Evolutionary conservation across 208 protist species (phyloP), one percentile per base, ranked within the genome.

Genomic region (Novymonas esmeraldas): DNA sequence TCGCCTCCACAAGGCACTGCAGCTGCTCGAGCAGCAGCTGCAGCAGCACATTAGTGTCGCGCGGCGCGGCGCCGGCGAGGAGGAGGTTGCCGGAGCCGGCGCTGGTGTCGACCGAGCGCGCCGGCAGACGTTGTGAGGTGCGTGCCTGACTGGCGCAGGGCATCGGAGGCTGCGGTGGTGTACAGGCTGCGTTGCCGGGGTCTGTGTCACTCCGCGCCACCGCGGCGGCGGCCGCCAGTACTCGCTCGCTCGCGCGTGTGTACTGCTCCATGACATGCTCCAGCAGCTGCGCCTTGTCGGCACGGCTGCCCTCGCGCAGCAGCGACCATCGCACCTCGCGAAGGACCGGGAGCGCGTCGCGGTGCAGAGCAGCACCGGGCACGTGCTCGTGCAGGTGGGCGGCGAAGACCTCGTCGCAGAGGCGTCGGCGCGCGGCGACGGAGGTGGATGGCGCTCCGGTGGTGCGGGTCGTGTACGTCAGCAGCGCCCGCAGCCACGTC

Each of bases 1-100:
- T 78, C 20, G 85, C 81, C 70, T 91, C 81, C 3, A 85, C 85
- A 22, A 91, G 68, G 49, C 81, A 91, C 59, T 91, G 82, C 56
- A 91, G 38, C 66, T 91, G 85, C 62, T 91, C 81, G 42, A 85
- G 58, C 16, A 76, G 60, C 10, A 91, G 41, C 31, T 48, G 70
- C 46, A 85, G 79, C 22, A 65, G 68, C 51, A 70, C 64, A 13
- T 45, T 64, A 31, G 54, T 16, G 39, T 75, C 55, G 59, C 46
- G 31, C 22, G 22, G 58, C n/a, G 22, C 34, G 13, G 26, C 36
- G 26, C 33, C 45, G n/a, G 52, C 26, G 42, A 44, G 16, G 33
- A 41, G 16, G 33, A 41, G 34, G 20, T 22, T 16, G 22, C 28
- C 24, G 20, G 42, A 26, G n/a, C 16, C 13, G 18, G 7, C 16